phyloP scores from a whole-genome alignment of 768 basidiomycete species.

The Serendipita sp. region DNA sequence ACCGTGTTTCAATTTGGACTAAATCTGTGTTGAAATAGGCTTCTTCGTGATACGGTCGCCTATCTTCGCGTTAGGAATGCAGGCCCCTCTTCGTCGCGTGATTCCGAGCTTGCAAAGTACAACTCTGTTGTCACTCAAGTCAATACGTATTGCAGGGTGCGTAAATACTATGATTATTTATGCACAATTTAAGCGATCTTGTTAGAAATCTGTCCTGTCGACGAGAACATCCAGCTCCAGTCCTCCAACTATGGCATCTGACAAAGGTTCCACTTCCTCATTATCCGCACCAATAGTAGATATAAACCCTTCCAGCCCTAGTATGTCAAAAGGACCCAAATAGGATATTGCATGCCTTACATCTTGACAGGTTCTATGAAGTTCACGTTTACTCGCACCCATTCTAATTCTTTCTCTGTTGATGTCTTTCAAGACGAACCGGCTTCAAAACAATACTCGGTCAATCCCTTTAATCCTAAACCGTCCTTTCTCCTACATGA shows the following conservation, averaged over 20 bases:
- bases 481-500: not conserved
- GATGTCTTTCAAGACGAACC: slow-evolving; percentile 2
- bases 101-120: slow-evolving; percentile 1
- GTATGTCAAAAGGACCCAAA: not conserved
- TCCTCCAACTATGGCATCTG: slow-evolving; percentile 1
- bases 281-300: not conserved
- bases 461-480: not conserved
- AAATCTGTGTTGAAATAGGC: not conserved
- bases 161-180: not conserved
- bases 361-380: not conserved
- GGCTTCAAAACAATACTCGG: not conserved
- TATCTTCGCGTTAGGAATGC: not conserved
- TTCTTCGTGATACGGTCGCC: not conserved
- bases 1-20: not conserved
- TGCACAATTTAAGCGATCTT: not conserved
- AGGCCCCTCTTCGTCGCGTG: not conserved
- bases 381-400: slow-evolving; percentile 1
- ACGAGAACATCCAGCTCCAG: not conserved
- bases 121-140: not conserved
- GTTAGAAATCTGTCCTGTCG: not conserved
- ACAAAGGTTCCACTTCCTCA: slow-evolving; percentile 4
- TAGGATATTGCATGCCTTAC: not conserved
- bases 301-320: not conserved
- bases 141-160: not conserved
- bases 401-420: not conserved